phyloP scores from a whole-genome alignment of 345 rosid species.

The Salix dunnii region DNA sequence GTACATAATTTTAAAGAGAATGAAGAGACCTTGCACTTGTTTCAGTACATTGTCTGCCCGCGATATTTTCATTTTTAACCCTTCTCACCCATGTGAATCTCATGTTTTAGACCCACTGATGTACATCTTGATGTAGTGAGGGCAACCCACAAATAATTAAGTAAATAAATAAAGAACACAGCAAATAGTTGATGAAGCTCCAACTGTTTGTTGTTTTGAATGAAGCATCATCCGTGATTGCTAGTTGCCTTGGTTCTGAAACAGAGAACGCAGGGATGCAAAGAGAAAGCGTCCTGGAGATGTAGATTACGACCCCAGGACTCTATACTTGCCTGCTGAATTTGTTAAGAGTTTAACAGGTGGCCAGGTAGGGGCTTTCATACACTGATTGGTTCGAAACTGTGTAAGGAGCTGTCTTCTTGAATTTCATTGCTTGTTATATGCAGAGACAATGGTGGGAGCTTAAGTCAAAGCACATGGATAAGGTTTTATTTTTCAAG shows the following conservation, averaged over 20 bases:
- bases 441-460: slow-evolving; percentile 99
- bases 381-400: slow-evolving; percentile 12
- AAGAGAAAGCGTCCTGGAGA: slow-evolving; percentile 66
- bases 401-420: slow-evolving; percentile 7
- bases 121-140: background rate
- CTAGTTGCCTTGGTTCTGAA: slow-evolving; percentile 16
- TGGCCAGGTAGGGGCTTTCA: slow-evolving; percentile 63
- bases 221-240: background rate
- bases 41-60: background rate
- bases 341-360: slow-evolving; percentile 74
- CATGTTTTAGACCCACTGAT: background rate
- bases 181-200: background rate
- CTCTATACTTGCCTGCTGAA: slow-evolving; percentile 82
- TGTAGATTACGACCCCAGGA: slow-evolving; percentile 69
- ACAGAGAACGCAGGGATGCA: slow-evolving; percentile 68
- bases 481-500: slow-evolving; percentile 96
- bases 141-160: background rate
- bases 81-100: background rate
- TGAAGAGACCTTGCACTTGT: background rate
- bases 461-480: slow-evolving; percentile 96
- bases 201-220: background rate
- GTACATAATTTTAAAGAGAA: background rate
- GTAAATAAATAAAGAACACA: background rate
- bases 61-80: background rate
- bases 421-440: slow-evolving; percentile 12